A percentile compares a stretch with the other conserved stretches of the same genome.
Conservation (phyloP, 257 asterid species). For the Scutellaria galericulata region DNA sequence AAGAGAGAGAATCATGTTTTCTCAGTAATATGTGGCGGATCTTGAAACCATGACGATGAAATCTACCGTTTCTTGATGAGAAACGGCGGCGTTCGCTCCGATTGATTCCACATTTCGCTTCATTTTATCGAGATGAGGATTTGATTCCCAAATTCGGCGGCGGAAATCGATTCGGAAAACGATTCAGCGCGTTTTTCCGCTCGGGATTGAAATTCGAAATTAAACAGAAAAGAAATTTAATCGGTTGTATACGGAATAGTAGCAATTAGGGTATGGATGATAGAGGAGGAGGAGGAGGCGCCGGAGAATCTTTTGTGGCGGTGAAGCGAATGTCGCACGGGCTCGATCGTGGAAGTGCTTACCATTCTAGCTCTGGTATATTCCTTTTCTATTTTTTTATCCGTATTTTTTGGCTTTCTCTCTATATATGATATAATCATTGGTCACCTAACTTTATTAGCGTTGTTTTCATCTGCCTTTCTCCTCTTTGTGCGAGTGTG, state of each 20-base stretch:
- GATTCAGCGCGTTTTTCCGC: constrained; percentile 20
- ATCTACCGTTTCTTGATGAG: constrained; percentile 36
- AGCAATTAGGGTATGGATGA: constrained; percentile 61
- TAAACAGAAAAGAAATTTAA: background rate
- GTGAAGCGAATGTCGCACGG: constrained; percentile 89
- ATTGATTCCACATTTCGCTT: constrained; percentile 40
- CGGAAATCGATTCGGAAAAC: constrained; percentile 22
- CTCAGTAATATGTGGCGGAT: constrained; percentile 37
- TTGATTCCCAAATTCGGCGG: constrained; percentile 21
- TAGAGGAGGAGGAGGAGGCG: constrained; percentile 69
- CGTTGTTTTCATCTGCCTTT: constrained; percentile 28
- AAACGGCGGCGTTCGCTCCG: constrained; percentile 29
- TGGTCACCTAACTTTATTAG: constrained; percentile 36
- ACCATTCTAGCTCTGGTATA: constrained; percentile 84
- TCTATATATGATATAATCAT: background rate
- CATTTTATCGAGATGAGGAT: constrained; percentile 25
- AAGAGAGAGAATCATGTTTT: constrained; percentile 13
- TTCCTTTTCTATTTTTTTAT: constrained; percentile 6
- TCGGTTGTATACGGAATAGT: constrained; percentile 25
- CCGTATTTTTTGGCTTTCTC: constrained; percentile 2
- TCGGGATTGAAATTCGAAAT: constrained; percentile 20
- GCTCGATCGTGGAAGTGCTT: constrained; percentile 71
- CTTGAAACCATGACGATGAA: constrained; percentile 38
- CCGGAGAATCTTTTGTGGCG: constrained; percentile 87
- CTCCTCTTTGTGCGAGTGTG: constrained; percentile 29